Conservation (phyloP, 148 eudicot species). For the Fagopyrum esculentum region DNA sequence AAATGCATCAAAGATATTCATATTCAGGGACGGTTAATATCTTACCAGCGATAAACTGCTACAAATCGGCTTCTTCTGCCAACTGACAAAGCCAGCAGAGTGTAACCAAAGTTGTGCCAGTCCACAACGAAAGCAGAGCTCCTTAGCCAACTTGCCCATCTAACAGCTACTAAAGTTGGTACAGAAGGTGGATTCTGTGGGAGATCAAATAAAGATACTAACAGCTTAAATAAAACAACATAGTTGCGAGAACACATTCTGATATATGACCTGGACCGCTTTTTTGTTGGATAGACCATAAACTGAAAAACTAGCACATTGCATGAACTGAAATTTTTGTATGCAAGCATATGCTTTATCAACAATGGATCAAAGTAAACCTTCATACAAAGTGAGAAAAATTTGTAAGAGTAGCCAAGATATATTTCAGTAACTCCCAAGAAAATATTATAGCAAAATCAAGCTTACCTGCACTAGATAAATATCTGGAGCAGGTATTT, state of each 20-base stretch:
- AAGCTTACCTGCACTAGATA: slow-evolving; percentile 79
- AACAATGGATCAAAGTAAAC: background rate
- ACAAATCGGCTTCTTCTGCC: slow-evolving; percentile 88
- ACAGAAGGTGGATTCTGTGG: slow-evolving; percentile 93
- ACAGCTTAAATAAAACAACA: background rate
- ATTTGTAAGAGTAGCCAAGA: background rate
- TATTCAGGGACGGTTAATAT: slow-evolving; percentile 11
- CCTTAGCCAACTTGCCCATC: slow-evolving; percentile 94
- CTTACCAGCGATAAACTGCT: slow-evolving; percentile 71
- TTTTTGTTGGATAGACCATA: background rate
- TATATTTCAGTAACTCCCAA: background rate
- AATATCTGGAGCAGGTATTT: slow-evolving; percentile 84
- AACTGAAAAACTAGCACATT: background rate
- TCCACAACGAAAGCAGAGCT: slow-evolving; percentile 64
- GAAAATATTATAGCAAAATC: background rate
- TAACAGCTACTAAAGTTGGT: slow-evolving; percentile 82
- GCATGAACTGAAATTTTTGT: background rate
- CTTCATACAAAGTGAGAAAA: background rate
- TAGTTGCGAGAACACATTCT: background rate
- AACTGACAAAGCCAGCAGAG: slow-evolving; percentile 78
- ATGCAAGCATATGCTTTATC: background rate
- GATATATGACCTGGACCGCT: background rate
- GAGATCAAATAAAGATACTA: background rate
- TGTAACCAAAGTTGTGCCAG: slow-evolving; percentile 99
- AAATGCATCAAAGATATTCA: background rate